Evolutionary conservation across 2,329 filamentous ascomycete species (phyloP), one percentile per base, ranked within the genome.

Genomic region (Colletotrichum liriopes): DNA sequence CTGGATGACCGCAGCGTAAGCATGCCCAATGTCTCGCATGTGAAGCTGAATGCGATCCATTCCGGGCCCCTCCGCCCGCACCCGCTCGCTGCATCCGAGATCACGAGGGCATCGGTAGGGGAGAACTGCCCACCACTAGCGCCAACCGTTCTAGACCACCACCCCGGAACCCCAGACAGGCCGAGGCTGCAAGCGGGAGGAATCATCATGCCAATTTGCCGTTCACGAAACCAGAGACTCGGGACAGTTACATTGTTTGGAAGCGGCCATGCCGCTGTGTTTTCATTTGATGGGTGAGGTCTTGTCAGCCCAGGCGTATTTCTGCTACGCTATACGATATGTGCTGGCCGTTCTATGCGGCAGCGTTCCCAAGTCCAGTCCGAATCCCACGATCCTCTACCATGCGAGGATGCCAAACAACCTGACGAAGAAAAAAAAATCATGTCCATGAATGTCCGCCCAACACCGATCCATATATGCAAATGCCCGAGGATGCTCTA

Each of bases 401-500:
- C 60, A 35, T 51, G 45, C 54, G 32, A 64, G 71, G 54, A 56
- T 55, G 54, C 26, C 61, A 29, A 65, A 59, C 51, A 54, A 41
- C 65, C 29, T 18, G 18, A 55, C 23, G 37, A 66, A 37, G n/a
- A 35, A 63, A 59, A 63, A 59, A 39, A 43, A 41, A 23, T 47
- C 52, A 60, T 69, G 52, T 65, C 64, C 65, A 64, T 69, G 45
- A 72, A 71, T 51, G 60, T 60, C 69, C 69, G 60, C 65, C 65
- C 54, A 69, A 72, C 69, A 72, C 69, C 69, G 26, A 52, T 55
- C 61, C 65, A 59, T 71, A 73, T 67, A 70, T 73, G 66, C 67
- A 73, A 73, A 71, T 65, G 71, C 71, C 66, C 66, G 52, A 62
- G 71, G 67, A 73, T 71, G 62, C 61, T 66, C 61, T 73, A 39